Evolutionary conservation across 2,329 filamentous ascomycete genomes (phyloP).

Genomic region (Hyphodiscus sp.): DNA sequence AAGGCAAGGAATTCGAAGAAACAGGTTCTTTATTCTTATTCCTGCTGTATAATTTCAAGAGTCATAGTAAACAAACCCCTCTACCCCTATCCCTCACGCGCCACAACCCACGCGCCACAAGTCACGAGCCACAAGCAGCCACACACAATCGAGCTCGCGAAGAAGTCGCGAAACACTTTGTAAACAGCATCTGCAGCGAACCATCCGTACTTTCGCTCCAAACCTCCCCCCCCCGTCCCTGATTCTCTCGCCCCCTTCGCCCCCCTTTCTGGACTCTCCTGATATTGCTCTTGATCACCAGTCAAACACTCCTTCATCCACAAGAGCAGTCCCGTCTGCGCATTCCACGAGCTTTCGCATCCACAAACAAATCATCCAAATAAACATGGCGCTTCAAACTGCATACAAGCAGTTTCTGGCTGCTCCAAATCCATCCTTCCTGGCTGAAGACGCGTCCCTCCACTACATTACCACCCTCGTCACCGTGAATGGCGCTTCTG

Average conservation of each 20-base stretch:
- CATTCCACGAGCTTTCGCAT: background rate
- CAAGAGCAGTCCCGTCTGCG: background rate
- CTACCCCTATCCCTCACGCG: no score
- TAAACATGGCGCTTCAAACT: constrained; percentile 42
- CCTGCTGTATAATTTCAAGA: background rate
- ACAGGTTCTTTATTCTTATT: background rate
- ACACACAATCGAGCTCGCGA: background rate
- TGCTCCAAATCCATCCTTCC: constrained; percentile 54
- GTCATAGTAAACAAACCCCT: background rate
- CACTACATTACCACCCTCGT: constrained; percentile 90
- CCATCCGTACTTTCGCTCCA: no score
- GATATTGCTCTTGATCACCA: background rate
- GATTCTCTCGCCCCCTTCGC: background rate
- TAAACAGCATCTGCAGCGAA: no score
- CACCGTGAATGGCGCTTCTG: constrained; percentile 60
- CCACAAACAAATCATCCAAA: background rate
- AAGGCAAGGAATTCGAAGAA: background rate
- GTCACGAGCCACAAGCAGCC: no score
- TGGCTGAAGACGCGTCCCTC: constrained; percentile 61
- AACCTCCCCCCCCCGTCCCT: background rate
- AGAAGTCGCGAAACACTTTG: background rate
- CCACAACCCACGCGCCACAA: no score
- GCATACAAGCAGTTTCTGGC: constrained; percentile 68
- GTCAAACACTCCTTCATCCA: background rate
- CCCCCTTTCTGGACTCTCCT: background rate